Base-by-base conservation (phyloP, 2,329 filamentous ascomycete genomes). In the Verticillium nonalfalfae region DNA sequence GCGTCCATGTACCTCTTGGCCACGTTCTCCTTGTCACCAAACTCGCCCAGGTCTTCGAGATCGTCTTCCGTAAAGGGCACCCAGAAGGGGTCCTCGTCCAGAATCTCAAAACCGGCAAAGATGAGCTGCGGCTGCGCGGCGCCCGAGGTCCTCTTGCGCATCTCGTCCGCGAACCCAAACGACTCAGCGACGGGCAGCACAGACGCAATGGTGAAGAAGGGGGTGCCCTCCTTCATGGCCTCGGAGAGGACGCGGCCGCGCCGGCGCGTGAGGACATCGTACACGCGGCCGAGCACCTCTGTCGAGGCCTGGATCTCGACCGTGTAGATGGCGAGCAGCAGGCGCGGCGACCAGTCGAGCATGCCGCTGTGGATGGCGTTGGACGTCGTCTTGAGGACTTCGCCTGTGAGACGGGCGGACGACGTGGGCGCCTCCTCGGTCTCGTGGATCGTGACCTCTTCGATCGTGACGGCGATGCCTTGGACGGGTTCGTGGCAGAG, bases 81-180 rank as follows among this genome's bases (percentile, higher is more conserved):
- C 95, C 95, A 99, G 79, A 96, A 96, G 0, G 95, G 95, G 78
- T 99, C 95, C 76, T 97, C 90, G 73, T 98, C 93, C 2, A 98
- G 81, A 68, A 96, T 85, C 75, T 97, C 92, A 71, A 93, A 99
- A 1, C 95, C 95, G 7, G 91, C 86, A 72, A 98, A 99, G 64
- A 96, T 89, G 40, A 99, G 82, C 80, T 98, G 95, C 58, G 95
- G 95, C 69, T 91, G 90, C 1, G 95, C 95, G 3, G 90, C 91
- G 3, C 95, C 95, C 7, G 89, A 93, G 1, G 93, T 97, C 7
- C 93, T 85, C 78, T 98, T 98, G 62, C 95, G 87, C 78, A 99
- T 98, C 76, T 99, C 95, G 72, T 98, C 95, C 4, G 87, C 86
- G 78, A 99, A 99, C 1, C 95, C 95, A 73, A 99, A 99, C 9